Evolutionary conservation across 1,284 basidiomycete species (phyloP), one percentile per base, ranked within the genome.

Genomic region (Ceratobasidium papillatum): DNA sequence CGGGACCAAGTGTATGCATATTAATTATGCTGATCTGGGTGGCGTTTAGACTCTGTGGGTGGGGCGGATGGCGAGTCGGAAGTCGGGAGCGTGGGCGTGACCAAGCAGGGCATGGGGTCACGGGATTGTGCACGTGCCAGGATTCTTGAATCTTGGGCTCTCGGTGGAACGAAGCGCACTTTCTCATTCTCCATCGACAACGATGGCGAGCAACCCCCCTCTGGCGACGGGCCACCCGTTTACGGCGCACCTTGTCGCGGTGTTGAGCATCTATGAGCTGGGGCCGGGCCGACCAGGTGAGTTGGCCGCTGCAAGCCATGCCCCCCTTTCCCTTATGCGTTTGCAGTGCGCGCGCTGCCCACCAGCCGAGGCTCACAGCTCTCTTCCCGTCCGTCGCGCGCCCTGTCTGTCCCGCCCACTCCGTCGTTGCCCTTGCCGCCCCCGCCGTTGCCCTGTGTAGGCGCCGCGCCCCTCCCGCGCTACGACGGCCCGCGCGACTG

Each of bases 401-500:
- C 68, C 7, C 56, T 82, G 68, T 80, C 81, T 64, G 81, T 81
- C 75, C 78, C 82, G 17, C 82, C 82, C 80, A 80, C 78, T 79
- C 11, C 80, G 80, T 22, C 79, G 82, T 9, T 82, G 80, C 75
- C 79, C 82, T 68, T 80, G 79, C 74, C 77, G 80, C 27, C 78
- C 76, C 72, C 79, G 78, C 41, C 76, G 79, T 85, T 85, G 34
- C 81, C 81, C n/a, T 71, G 32, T 30, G 54, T n/a, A 71, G 68
- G 68, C 77, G 80, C 86, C 14, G 83, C 86, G 5, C 88, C 90
- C 49, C 81, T 86, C 76, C 90, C 89, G 61, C 84, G 84, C 75
- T 92, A 90, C 81, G 85, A 88, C 81, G 90, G 90, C 1, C 88
- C 88, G 0, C 78, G 83, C 62, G 87, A 89, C 81, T 90, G 87